These are phyloP conservation scores for Blastocystis sp. DNA, from an alignment of 352 stramenopile genomes.

Conservation along the genomic window DNA sequence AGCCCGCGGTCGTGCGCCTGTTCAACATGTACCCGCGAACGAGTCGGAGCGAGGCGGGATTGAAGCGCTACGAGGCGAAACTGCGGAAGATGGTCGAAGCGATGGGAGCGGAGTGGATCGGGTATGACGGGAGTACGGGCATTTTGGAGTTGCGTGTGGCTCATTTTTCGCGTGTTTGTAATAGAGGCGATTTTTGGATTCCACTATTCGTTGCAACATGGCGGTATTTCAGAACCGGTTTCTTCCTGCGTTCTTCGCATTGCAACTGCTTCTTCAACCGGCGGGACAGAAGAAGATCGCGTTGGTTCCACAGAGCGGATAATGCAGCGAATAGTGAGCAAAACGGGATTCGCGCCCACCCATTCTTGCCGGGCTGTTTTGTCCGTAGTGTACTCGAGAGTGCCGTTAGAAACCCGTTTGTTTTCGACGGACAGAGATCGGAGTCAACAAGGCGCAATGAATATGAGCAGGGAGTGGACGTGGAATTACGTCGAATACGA, in stretches of 20 bases:
- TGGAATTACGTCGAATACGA: neutral
- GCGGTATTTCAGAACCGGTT: neutral
- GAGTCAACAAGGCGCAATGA: neutral
- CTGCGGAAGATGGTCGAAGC: conserved; percentile 7
- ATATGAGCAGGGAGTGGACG: neutral
- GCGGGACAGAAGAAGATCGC: neutral
- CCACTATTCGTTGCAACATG: neutral
- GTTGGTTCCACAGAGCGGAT: too few relatives aligned
- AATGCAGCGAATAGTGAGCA: too few relatives aligned
- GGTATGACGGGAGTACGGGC: neutral
- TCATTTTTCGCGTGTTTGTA: conserved; percentile 53
- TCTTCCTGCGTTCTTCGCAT: neutral
- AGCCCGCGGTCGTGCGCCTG: neutral
- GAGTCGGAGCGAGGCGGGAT: neutral
- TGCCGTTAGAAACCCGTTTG: neutral
- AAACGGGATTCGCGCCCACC: too few relatives aligned
- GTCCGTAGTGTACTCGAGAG: too few relatives aligned
- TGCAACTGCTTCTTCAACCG: neutral
- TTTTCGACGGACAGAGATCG: neutral
- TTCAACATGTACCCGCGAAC: conserved; percentile 41
- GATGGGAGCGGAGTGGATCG: conserved; percentile 33
- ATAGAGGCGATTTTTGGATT: neutral
- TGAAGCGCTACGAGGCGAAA: neutral
- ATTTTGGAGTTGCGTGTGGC: conserved; percentile 23
- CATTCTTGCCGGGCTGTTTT: too few relatives aligned